These are phyloP conservation scores for Zygosaccharomyces kombuchaensis DNA, from an alignment of 805 yeast species.

Conservation along the genomic window DNA sequence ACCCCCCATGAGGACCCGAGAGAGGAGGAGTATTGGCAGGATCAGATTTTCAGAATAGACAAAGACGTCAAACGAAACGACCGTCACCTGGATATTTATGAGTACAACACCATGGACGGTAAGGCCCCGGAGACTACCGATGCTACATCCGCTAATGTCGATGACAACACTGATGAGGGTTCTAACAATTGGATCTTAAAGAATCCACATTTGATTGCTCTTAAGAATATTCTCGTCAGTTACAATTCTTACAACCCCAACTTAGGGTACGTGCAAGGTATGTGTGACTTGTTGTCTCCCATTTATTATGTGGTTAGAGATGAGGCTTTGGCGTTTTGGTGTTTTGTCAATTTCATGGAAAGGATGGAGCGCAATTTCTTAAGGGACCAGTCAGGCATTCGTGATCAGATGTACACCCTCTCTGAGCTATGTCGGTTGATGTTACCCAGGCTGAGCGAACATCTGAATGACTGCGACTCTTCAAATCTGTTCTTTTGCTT, in stretches of 20 bases:
- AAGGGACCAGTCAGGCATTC: conserved; percentile 90
- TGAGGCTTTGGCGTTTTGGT: conserved; percentile 82
- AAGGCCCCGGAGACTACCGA: conserved; percentile 35
- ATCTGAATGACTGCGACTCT: conserved; percentile 82
- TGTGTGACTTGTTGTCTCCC: conserved; percentile 91
- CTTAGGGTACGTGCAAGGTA: conserved; percentile 95
- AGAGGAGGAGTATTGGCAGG: conserved; percentile 71
- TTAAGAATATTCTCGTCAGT: conserved; percentile 77
- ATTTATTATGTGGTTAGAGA: conserved; percentile 63
- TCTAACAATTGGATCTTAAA: conserved; percentile 56
- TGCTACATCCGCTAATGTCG: conserved; percentile 19
- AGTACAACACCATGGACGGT: conserved; percentile 38
- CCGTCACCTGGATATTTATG: conserved; percentile 64
- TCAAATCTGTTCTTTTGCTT: conserved; percentile 89
- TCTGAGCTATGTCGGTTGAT: conserved; percentile 84
- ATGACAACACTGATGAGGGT: conserved; percentile 32
- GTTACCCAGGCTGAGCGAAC: conserved; percentile 80
- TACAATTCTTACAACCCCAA: conserved; percentile 80
- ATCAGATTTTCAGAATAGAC: conserved; percentile 84
- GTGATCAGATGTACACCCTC: conserved; percentile 75
- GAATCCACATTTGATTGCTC: conserved; percentile 67
- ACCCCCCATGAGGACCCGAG: conserved; percentile 30
- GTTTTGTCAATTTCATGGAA: conserved; percentile 83
- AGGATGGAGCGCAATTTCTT: conserved; percentile 92
- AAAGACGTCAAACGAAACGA: conserved; percentile 93